Evolutionary conservation across 2,329 filamentous ascomycete genomes (phyloP), one percentile per base, ranked within the genome.

Genomic region (Neofusicoccum umdonicola): DNA sequence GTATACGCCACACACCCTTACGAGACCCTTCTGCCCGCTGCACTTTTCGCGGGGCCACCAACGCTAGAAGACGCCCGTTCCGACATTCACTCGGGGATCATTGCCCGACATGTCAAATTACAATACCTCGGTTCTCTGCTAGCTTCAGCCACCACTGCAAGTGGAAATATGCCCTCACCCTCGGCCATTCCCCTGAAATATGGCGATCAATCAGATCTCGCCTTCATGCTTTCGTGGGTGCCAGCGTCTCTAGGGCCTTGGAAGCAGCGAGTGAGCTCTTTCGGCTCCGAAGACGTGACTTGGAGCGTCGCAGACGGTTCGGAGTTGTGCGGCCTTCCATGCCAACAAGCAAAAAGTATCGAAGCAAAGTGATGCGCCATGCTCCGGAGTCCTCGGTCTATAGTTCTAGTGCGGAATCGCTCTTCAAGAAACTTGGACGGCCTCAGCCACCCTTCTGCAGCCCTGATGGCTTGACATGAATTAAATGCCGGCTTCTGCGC

Each of bases 91-190:
- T 37, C 56, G 56, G 56, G 42, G 56, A 60, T 60, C 56, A 60
- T 60, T 60, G 42, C 56, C 56, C 31, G 42, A 47, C 56, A 47
- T 60, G 56, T 60, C 56, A 60, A 60, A 60, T 60, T 60, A 42
- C 56, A 22, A 60, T 60, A 60, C 42, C 27, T 60, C 31, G 41
- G 56, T 60, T 19, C 17, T 60, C 56, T 60, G 31, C 56, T 60
- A 60, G 56, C 42, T 41, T 48, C 56, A 60, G 56, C 56, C 56
- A 60, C 42, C n/a, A 19, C 41, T 31, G 27, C 41, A 47, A 60
- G 3, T 45, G 42, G 41, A 47, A 60, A 47, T 27, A 47, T 39
- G 56, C 22, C 42, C 56, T 60, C 44, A 37, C n/a, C 56, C 17
- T 35, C 42, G 31, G n/a, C n/a, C 41, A 47, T 37, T 44, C 41